Evolutionary conservation across 164 flowering plant genomes (phyloP).

Genomic region (Kalanchoe fedtschenkoi): DNA sequence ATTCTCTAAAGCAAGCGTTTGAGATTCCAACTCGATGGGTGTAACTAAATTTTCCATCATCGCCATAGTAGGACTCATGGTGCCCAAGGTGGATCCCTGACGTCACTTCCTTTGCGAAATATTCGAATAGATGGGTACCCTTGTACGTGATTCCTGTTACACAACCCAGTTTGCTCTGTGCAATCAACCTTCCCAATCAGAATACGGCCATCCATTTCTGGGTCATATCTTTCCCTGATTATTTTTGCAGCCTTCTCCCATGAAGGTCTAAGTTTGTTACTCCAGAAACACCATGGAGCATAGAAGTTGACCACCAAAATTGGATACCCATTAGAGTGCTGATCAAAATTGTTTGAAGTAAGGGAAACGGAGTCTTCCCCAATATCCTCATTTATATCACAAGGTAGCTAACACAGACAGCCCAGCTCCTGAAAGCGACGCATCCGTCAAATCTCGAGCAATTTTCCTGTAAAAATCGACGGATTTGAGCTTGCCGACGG

Average conservation of each 20-base stretch:
- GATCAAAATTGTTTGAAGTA: constrained; percentile 48
- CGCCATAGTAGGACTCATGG: constrained; percentile 97
- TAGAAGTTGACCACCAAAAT: constrained; percentile 86
- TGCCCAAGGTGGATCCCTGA: constrained; percentile 86
- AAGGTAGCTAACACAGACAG: constrained; percentile 87
- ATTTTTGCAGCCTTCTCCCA: constrained; percentile 95
- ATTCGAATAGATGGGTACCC: constrained; percentile 96
- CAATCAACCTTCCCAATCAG: constrained; percentile 87
- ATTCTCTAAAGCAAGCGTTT: constrained; percentile 35
- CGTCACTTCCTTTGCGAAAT: constrained; percentile 88
- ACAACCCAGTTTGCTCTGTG: constrained; percentile 64
- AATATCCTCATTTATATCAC: constrained; percentile 56
- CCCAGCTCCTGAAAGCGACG: constrained; percentile 95
- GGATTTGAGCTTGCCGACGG: constrained; percentile 64
- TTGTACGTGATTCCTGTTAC: constrained; percentile 91
- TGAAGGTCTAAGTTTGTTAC: constrained; percentile 87
- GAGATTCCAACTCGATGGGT: constrained; percentile 47
- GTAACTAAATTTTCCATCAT: constrained; percentile 66
- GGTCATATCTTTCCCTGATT: constrained; percentile 88
- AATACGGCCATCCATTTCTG: constrained; percentile 85
- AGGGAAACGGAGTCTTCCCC: constrained; percentile 59
- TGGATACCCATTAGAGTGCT: constrained; percentile 47
- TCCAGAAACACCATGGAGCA: constrained; percentile 97
- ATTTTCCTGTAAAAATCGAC: constrained; percentile 78
- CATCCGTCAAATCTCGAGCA: constrained; percentile 97